Evolutionary conservation across 495 filamentous ascomycete genomes (phyloP).

Genomic region (Trypethelium eluteriae): DNA sequence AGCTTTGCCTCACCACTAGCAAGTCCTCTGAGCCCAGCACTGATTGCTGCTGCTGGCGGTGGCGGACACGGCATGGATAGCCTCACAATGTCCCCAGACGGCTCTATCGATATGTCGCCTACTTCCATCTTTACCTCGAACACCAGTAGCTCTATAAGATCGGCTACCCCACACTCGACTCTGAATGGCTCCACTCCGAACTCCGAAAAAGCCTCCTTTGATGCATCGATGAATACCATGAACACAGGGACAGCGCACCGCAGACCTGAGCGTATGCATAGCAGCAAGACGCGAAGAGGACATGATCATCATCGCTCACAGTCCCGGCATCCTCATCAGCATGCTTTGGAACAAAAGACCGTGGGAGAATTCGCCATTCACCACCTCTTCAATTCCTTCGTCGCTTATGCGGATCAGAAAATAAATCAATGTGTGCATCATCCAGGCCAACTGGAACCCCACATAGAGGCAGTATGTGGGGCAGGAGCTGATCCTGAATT

Average conservation of each 20-base stretch:
- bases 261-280: constrained; percentile 57
- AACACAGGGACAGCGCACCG: constrained; percentile 5
- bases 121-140: constrained; percentile 12
- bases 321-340: constrained; percentile 61
- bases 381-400: constrained; percentile 86
- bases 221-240: neutral
- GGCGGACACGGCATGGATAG: constrained; percentile 21
- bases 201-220: constrained; percentile 5
- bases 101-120: constrained; percentile 23
- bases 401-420: constrained; percentile 85
- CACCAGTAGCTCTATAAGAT: constrained; percentile 1
- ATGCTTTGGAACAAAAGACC: constrained; percentile 69
- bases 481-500: constrained; percentile 83
- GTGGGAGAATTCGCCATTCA: constrained; percentile 95
- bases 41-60: constrained; percentile 57
- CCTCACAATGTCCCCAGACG: constrained; percentile 27
- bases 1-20: constrained; percentile 58
- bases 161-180: neutral
- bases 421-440: constrained; percentile 74
- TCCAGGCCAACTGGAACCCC: constrained; percentile 64
- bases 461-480: constrained; percentile 82
- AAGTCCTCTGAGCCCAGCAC: constrained; percentile 76
- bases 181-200: constrained; percentile 2
- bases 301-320: constrained; percentile 74
- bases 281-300: constrained; percentile 57